Percentiles rank a stretch among this genome's conserved stretches.
These are phyloP conservation scores for Acanthamoeba castellanii DNA, from an alignment of 208 protist genomes.

Conservation along the genomic window DNA sequence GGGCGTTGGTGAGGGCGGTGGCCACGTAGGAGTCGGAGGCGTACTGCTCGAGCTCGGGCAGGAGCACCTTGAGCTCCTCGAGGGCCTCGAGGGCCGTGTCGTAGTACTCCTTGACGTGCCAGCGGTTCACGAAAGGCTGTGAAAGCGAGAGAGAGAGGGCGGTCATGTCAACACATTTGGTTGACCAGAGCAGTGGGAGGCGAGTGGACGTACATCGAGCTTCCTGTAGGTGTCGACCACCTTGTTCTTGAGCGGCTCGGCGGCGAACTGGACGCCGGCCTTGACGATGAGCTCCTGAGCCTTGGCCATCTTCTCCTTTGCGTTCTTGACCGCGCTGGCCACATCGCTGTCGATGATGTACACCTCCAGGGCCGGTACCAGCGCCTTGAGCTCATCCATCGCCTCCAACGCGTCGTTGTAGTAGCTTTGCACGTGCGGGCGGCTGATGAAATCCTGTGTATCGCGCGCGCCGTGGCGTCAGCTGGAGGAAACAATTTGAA, in stretches of 20 bases:
- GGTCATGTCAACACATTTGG: background rate
- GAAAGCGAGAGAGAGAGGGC: too few relatives aligned
- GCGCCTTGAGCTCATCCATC: constrained; percentile 33
- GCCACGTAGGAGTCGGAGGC: constrained; percentile 29
- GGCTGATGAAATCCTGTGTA: constrained; percentile 42
- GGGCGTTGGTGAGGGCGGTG: constrained; percentile 19
- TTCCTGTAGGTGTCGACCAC: constrained; percentile 33
- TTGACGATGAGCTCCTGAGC: constrained; percentile 9
- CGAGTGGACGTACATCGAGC: constrained; percentile 6
- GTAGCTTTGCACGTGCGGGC: constrained; percentile 17
- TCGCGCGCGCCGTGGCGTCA: too few relatives aligned
- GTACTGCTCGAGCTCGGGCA: constrained; percentile 31
- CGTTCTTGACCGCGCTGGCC: background rate
- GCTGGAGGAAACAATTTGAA: background rate
- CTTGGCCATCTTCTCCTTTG: constrained; percentile 40
- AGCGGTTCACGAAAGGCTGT: constrained; percentile 33
- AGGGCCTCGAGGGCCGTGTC: constrained; percentile 30
- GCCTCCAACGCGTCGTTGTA: constrained; percentile 63
- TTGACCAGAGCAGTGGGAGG: background rate
- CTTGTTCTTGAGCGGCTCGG: constrained; percentile 56
- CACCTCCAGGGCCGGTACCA: constrained; percentile 15
- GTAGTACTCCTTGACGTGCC: constrained; percentile 72
- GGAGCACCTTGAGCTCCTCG: constrained; percentile 23
- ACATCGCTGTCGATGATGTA: constrained; percentile 15
- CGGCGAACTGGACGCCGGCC: constrained; percentile 7